Evolutionary conservation across 1,284 basidiomycete species (phyloP), one percentile per base, ranked within the genome.

Genomic region (Xanthoconium separans): DNA sequence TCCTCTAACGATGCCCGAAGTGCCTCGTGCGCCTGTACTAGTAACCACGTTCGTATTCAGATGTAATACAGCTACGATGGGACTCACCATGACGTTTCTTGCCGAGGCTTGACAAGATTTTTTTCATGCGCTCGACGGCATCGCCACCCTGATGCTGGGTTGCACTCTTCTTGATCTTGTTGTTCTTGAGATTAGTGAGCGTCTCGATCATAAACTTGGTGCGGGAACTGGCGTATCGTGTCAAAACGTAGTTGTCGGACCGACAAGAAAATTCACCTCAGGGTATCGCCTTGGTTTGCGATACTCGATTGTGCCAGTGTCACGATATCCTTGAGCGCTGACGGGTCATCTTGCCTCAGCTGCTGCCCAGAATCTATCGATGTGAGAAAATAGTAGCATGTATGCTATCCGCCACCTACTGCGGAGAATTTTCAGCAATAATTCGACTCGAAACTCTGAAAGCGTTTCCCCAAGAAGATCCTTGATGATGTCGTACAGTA

Each of bases 131-230:
- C 60, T 89, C 89, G 10, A 89, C 85, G 7, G 88, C 83, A 44
- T 93, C 90, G 13, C 80, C 79, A 57, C 86, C 81, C 66, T 87
- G 80, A 64, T 81, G 82, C 54, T 84, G 82, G 4, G 78, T 73
- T 12, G 65, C 75, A 40, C 76, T 77, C 46, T 82, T 80, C 68
- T 92, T 95, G 53, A 81, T 63, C 68, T 91, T 95, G 72, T 95
- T 96, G 68, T 94, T 95, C 70, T 95, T 95, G 46, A 97, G 79
- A 68, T 94, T 92, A 24, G 81, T 82, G 22, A 98, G 76, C 0
- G 92, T 95, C 70, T 98, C 95, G 49, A 96, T 76, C 94, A 98
- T 95, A 74, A 97, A 98, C 20, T 84, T 83, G 11, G 89, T 89
- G 39, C 91, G 84, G 15, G 91, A 93, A 68, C 90, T 93, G 58